phyloP scores from a whole-genome alignment of 2,329 filamentous ascomycete genomes.

The Talaromyces sp. region DNA sequence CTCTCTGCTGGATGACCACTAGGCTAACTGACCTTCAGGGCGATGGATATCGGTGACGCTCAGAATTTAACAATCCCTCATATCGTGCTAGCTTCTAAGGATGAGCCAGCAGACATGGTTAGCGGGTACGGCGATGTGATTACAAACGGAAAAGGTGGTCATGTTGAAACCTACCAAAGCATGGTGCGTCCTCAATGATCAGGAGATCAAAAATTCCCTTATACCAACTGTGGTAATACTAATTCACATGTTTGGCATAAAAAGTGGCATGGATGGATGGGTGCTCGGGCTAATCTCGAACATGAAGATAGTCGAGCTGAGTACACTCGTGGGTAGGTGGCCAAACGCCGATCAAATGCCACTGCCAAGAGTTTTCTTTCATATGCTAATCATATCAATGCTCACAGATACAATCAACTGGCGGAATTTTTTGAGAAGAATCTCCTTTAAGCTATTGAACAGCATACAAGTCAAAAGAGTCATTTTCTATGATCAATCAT shows the following conservation, averaged over 20 bases:
- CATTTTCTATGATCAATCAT: not conserved
- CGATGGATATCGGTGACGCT: constrained; percentile 61
- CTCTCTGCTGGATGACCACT: not conserved
- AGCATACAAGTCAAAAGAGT: not conserved
- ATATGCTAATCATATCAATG: no score
- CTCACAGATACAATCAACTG: constrained; percentile 22
- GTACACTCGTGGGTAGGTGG: constrained; percentile 62
- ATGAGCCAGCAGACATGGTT: constrained; percentile 61
- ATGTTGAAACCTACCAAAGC: constrained; percentile 66
- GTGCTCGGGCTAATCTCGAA: constrained; percentile 63
- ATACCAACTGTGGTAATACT: not conserved
- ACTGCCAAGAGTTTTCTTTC: no score
- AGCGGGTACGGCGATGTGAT: constrained; percentile 57
- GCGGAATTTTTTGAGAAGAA: constrained; percentile 31
- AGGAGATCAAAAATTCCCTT: not conserved
- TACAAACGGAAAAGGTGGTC: constrained; percentile 55
- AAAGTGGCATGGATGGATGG: constrained; percentile 72
- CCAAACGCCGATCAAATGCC: no score
- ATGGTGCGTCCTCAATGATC: constrained; percentile 43
- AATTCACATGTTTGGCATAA: not conserved
- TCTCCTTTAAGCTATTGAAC: constrained; percentile 11
- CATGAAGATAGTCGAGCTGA: constrained; percentile 59
- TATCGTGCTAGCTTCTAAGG: constrained; percentile 65
- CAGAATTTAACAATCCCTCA: constrained; percentile 63
- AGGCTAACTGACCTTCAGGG: constrained; percentile 15